phyloP scores from a whole-genome alignment of 306 rosid species.

The Malus fusca region DNA sequence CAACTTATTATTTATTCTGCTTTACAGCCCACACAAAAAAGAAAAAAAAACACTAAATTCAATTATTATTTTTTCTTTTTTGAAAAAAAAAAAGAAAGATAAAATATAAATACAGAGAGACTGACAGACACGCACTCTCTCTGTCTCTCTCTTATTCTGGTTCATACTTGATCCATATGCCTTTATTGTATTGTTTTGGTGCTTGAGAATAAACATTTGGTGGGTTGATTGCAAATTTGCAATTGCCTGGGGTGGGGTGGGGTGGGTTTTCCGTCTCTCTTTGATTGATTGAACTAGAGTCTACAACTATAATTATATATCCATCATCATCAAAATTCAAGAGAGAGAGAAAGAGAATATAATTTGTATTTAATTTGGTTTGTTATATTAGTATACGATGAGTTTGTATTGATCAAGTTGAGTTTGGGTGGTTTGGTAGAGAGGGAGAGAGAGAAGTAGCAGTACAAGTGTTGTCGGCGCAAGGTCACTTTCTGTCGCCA shows the following conservation, averaged over 20 bases:
- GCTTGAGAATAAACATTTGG: conserved; percentile 9
- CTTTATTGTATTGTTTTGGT: conserved; percentile 1
- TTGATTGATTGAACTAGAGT: conserved; percentile 14
- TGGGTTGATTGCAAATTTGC: conserved; percentile 11
- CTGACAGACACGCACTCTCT: background rate
- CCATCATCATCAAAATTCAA: no score
- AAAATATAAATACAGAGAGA: background rate
- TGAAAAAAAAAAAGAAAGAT: background rate
- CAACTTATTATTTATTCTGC: conserved; percentile 69
- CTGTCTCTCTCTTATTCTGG: background rate
- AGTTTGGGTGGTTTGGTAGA: conserved; percentile 50
- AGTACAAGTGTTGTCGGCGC: conserved; percentile 62
- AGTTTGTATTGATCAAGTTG: conserved; percentile 18
- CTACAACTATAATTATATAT: background rate
- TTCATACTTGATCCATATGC: conserved; percentile 4
- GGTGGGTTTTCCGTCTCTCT: conserved; percentile 15
- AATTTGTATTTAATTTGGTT: conserved; percentile 2
- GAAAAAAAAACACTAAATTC: background rate
- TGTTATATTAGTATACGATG: background rate
- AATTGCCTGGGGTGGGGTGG: no score
- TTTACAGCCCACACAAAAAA: conserved; percentile 74
- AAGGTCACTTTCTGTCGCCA: conserved; percentile 89
- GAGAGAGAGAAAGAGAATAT: background rate
- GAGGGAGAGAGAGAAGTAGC: conserved; percentile 10
- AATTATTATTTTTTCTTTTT: background rate